Base-by-base conservation (phyloP, 352 stramenopile species). In the Phytophthora parvispora region DNA sequence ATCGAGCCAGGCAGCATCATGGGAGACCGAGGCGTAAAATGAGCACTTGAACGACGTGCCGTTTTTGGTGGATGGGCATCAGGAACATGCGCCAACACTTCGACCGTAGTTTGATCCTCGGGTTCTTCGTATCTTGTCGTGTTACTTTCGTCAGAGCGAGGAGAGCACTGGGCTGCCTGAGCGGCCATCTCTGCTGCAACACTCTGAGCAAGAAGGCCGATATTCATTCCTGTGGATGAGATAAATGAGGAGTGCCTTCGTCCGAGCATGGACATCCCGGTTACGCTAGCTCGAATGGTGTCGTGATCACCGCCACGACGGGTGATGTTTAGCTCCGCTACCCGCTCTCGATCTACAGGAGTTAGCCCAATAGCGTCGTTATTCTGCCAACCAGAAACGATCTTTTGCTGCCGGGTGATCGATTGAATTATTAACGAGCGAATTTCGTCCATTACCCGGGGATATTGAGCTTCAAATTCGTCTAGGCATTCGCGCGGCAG, bases 361-460 rank as follows among this genome's bases (percentile, higher is more conserved):
- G 82, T 92, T 13, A 92, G 84, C 9, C 84, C 74, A 48, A 94
- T 90, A 15, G 71, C 66, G 6, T 90, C 78, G 57, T 92, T 92
- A 55, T 92, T 91, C 49, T 93, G 84, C 84, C 83, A 92, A 24
- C 81, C 83, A 22, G 89, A 67, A 10, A 89, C 69, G 40, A 91
- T 77, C 18, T 83, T 93, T 36, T 94, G 87, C 67, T 94, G 87
- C 42, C 88, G 88, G 34, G 77, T 84, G 67, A 94, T 90, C 27
- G 87, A 91, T 59, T 93, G 80, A 56, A 94, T 76, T 43, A 92
- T 82, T n/a, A 93, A 73, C n/a, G 58, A 50, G 7, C 82, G 75
- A 62, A 94, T 86, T 52, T 94, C 86, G 32, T 91, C 78, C 52
- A 91, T 75, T 10, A 92, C 84, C 24, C 75, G 57, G 6, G 86